phyloP scores from a whole-genome alignment of 1,139 yeast genomes.

The Taphrina wiesneri region DNA sequence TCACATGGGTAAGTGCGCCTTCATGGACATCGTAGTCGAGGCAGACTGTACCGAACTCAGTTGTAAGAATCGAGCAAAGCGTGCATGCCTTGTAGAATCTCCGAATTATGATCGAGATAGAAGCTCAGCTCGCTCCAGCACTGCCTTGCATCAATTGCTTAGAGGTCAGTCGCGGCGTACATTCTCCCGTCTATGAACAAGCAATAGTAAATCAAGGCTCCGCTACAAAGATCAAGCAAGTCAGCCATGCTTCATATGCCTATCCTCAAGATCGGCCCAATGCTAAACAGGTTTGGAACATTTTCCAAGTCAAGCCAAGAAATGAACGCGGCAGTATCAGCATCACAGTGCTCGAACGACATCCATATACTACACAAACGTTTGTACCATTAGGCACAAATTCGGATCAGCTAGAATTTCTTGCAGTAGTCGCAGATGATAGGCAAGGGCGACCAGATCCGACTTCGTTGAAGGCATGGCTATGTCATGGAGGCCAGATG shows the following conservation, averaged over 20 bases:
- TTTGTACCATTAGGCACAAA: conserved; percentile 82
- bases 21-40: too few species aligned
- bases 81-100: not conserved
- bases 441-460: conserved; percentile 61
- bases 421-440: conserved; percentile 79
- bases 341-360: conserved; percentile 70
- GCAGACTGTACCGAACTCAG: too few species aligned
- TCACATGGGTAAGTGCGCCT: not conserved
- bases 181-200: not conserved
- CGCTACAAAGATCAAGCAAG: conserved; percentile 22
- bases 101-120: not conserved
- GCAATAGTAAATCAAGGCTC: conserved; percentile 21
- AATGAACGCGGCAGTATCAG: not conserved
- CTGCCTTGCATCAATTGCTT: not conserved
- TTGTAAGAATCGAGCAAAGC: too few species aligned
- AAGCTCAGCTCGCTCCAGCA: not conserved
- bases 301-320: conserved; percentile 19
- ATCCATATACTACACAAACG: conserved; percentile 87
- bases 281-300: conserved; percentile 31
- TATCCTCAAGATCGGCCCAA: conserved; percentile 14
- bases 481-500: conserved; percentile 49
- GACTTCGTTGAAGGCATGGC: conserved; percentile 61
- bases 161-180: not conserved
- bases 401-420: conserved; percentile 55
- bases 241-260: not conserved